A percentile compares a stretch with the other conserved stretches of the same genome.
phyloP scores from a whole-genome alignment of 1,284 basidiomycete species.

The Xanthoconium separans region DNA sequence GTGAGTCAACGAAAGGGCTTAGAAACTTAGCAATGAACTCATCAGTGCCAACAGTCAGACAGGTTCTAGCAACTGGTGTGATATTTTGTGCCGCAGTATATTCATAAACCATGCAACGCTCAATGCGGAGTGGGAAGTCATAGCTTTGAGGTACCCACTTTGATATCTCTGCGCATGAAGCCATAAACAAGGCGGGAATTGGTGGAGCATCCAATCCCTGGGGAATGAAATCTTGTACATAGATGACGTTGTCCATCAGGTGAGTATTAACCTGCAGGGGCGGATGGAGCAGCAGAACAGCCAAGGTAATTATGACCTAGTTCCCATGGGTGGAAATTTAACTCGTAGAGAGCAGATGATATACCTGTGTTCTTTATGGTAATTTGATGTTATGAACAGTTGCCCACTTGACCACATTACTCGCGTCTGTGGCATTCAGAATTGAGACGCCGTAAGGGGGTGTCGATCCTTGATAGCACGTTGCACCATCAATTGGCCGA shows the following conservation, averaged over 20 bases:
- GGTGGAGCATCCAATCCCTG: constrained; percentile 15
- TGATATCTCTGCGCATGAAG: constrained; percentile 15
- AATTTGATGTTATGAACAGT: constrained; percentile 22
- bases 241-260: constrained; percentile 12
- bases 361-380: constrained; percentile 27
- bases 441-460: constrained; percentile 22
- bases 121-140: not conserved
- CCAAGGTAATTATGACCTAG: constrained; percentile 25
- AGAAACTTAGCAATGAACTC: not conserved
- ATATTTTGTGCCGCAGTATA: too few species aligned
- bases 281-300: constrained; percentile 20
- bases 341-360: not conserved
- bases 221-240: constrained; percentile 22
- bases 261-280: constrained; percentile 27
- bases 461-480: constrained; percentile 21
- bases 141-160: constrained; percentile 10
- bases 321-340: not conserved
- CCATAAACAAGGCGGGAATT: constrained; percentile 20
- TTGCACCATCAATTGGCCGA: constrained; percentile 8
- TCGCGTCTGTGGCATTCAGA: constrained; percentile 20
- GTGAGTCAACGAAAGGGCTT: not conserved
- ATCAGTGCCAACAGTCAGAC: constrained; percentile 21
- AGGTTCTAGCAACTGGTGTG: constrained; percentile 16
- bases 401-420: constrained; percentile 21
- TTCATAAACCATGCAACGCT: constrained; percentile 13